phyloP scores from a whole-genome alignment of 305 asterid genomes.

The Solanum hybrid region DNA sequence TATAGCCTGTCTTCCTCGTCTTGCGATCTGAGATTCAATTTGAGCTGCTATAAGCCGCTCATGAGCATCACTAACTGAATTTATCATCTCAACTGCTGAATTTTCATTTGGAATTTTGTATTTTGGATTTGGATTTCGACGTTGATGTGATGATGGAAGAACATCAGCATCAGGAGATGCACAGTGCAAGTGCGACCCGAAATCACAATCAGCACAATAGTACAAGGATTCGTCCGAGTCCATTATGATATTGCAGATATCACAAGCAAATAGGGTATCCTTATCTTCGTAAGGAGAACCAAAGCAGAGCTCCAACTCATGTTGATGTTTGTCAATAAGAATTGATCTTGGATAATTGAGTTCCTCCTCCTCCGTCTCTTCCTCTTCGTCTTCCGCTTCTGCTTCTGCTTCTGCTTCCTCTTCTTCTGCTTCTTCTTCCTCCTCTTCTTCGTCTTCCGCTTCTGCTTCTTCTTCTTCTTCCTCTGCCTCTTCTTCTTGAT shows the following conservation, averaged over 20 bases:
- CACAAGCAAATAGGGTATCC: neutral
- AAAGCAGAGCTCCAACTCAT: slow-evolving; percentile 3
- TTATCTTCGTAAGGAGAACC: neutral
- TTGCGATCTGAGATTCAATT: neutral
- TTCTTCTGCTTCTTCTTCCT: neutral
- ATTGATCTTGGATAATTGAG: neutral
- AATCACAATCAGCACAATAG: slow-evolving; percentile 13
- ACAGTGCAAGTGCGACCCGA: slow-evolving; percentile 9
- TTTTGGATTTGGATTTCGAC: neutral
- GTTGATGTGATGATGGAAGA: neutral
- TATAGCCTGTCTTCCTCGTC: neutral
- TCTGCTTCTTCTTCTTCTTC: neutral
- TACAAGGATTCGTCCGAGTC: neutral
- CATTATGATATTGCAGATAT: neutral
- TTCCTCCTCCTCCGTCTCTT: neutral
- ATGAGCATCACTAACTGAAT: neutral
- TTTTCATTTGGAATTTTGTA: neutral
- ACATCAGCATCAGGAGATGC: neutral
- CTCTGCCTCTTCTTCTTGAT: neutral
- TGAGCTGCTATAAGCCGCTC: neutral
- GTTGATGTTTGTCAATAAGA: neutral
- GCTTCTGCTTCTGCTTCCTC: neutral
- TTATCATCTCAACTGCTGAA: neutral
- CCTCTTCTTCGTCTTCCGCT: neutral
- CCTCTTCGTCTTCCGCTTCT: neutral